Evolutionary conservation across 176 grass and related monocot genomes (phyloP).

Genomic region (Carex myosuroides): DNA sequence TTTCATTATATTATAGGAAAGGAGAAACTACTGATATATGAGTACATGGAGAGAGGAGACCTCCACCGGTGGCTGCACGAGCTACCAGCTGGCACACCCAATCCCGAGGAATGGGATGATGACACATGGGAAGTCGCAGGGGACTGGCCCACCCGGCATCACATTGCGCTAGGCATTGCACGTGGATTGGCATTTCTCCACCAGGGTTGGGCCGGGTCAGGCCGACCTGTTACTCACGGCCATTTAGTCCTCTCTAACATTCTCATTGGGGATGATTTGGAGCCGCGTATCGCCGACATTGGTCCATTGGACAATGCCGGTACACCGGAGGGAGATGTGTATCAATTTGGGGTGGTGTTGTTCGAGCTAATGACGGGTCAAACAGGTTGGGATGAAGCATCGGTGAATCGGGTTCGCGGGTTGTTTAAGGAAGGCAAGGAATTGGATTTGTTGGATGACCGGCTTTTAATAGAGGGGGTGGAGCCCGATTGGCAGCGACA

Average conservation of each 20-base stretch:
- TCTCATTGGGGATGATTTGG: slow-evolving; percentile 67
- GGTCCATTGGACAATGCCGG: not conserved
- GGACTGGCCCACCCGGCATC: slow-evolving; percentile 58
- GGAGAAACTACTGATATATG: slow-evolving; percentile 55
- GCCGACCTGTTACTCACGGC: slow-evolving; percentile 44
- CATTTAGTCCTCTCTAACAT: slow-evolving; percentile 67
- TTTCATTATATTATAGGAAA: slow-evolving; percentile 29
- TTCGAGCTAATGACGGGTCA: slow-evolving; percentile 77
- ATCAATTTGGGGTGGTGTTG: slow-evolving; percentile 59
- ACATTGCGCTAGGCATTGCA: slow-evolving; percentile 64
- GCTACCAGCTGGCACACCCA: slow-evolving; percentile 45
- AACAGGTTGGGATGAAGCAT: slow-evolving; percentile 46
- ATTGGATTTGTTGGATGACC: slow-evolving; percentile 43
- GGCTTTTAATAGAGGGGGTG: slow-evolving; percentile 36
- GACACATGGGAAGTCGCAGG: slow-evolving; percentile 37
- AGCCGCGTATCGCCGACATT: slow-evolving; percentile 65
- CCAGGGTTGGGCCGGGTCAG: slow-evolving; percentile 68
- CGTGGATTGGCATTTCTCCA: slow-evolving; percentile 83
- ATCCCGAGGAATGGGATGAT: slow-evolving; percentile 32
- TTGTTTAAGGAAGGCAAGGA: slow-evolving; percentile 42
- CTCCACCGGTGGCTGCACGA: slow-evolving; percentile 88
- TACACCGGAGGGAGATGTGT: slow-evolving; percentile 50
- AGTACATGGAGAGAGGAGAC: slow-evolving; percentile 85
- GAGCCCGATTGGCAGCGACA: slow-evolving; percentile 29
- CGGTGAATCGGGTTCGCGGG: slow-evolving; percentile 42